Percentiles rank a stretch among this genome's conserved stretches.
phyloP scores from a whole-genome alignment of 495 filamentous ascomycete genomes.

The Xylaria flabelliformis region DNA sequence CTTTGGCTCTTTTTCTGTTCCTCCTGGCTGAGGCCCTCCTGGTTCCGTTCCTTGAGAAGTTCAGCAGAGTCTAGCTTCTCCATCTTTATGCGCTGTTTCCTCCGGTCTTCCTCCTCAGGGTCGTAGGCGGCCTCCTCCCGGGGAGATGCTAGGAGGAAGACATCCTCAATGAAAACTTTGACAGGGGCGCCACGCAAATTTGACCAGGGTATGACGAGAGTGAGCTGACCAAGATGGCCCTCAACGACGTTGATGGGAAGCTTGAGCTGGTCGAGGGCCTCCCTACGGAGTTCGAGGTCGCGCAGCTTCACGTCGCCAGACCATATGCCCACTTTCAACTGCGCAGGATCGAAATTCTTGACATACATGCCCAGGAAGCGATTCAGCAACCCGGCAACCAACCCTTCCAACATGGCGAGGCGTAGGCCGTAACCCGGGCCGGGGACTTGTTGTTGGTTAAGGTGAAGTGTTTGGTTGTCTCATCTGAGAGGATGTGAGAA shows the following conservation, averaged over 20 bases:
- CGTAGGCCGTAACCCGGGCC: conserved; percentile 61
- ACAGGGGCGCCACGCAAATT: conserved; percentile 94
- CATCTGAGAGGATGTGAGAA: conserved; percentile 39
- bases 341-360: conserved; percentile 95
- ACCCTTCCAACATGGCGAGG: conserved; percentile 66
- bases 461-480: conserved; percentile 32
- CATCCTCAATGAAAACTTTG: conserved; percentile 93
- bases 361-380: conserved; percentile 99
- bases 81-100: conserved; percentile 89
- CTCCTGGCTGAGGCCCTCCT: conserved; percentile 92
- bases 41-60: conserved; percentile 84
- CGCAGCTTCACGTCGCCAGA: conserved; percentile 93
- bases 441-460: conserved; percentile 45
- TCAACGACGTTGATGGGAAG: conserved; percentile 95
- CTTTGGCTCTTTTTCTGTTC: conserved; percentile 96
- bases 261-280: conserved; percentile 95
- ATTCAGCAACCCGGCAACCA: conserved; percentile 90
- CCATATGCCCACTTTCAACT: conserved; percentile 98
- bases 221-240: conserved; percentile 90
- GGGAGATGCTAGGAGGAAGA: conserved; percentile 90
- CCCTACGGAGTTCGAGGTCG: conserved; percentile 87
- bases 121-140: conserved; percentile 94
- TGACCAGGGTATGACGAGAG: conserved; percentile 93
- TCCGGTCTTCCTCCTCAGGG: conserved; percentile 83
- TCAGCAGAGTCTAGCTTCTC: conserved; percentile 97